Conservation (phyloP, 306 rosid species). For the Echinosophora koreensis region DNA sequence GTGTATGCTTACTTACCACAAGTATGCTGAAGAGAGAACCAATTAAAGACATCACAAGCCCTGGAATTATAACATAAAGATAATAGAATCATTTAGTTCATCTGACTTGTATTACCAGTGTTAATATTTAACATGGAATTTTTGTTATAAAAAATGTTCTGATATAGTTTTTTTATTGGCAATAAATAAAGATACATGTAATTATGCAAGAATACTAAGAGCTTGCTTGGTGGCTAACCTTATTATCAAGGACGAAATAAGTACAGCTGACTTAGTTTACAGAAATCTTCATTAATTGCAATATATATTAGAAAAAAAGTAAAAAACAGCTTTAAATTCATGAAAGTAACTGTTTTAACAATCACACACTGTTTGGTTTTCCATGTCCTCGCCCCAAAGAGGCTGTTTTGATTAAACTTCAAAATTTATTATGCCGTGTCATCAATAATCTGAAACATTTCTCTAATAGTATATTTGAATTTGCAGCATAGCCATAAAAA, state of each 20-base stretch:
- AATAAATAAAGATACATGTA: background rate
- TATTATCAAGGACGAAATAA: background rate
- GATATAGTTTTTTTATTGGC: background rate
- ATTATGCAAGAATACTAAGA: background rate
- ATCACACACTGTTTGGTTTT: background rate
- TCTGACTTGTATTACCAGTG: background rate
- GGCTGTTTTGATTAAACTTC: background rate
- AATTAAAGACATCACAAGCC: slow-evolving; percentile 76
- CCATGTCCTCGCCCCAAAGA: background rate
- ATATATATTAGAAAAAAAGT: background rate
- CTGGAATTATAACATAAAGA: slow-evolving; percentile 54
- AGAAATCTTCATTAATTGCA: background rate
- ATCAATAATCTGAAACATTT: slow-evolving; percentile 17
- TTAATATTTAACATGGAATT: background rate
- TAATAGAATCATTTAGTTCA: slow-evolving; percentile 29
- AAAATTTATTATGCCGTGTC: background rate
- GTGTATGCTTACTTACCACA: slow-evolving; percentile 76
- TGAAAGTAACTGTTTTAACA: background rate
- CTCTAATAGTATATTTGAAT: background rate
- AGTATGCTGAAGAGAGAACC: slow-evolving; percentile 74
- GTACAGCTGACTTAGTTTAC: background rate
- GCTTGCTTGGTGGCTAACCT: background rate
- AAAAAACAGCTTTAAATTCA: background rate
- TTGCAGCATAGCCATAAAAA: slow-evolving; percentile 9
- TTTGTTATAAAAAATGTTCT: background rate